Percentiles rank a stretch among this genome's conserved stretches.
Conservation (phyloP, 1,284 basidiomycete genomes). For the Trametes sp. region DNA sequence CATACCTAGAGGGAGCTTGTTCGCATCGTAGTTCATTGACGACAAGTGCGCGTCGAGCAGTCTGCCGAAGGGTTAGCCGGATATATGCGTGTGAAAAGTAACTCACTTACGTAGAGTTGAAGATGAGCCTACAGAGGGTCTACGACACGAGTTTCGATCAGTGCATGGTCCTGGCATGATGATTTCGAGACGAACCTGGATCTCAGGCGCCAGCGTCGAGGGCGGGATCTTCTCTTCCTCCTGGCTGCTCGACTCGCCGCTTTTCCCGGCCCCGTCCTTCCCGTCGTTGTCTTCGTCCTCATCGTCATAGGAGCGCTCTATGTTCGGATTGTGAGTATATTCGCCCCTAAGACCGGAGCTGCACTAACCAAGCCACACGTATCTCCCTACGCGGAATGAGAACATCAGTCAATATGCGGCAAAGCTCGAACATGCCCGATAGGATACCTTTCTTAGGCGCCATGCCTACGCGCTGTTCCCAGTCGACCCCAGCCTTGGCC, state of each 20-base stretch:
- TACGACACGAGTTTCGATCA: slow-evolving; percentile 29
- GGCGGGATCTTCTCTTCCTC: slow-evolving; percentile 58
- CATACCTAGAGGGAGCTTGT: slow-evolving; percentile 68
- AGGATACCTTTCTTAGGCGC: slow-evolving; percentile 56
- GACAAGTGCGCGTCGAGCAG: slow-evolving; percentile 64
- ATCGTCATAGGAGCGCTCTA: slow-evolving; percentile 62
- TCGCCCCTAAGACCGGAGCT: not conserved
- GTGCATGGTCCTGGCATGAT: not conserved
- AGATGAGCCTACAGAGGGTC: slow-evolving; percentile 63
- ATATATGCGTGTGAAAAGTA: not conserved
- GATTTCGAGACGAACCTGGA: slow-evolving; percentile 51
- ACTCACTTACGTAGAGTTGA: slow-evolving; percentile 54
- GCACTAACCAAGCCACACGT: slow-evolving; percentile 61
- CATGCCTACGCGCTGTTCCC: slow-evolving; percentile 65
- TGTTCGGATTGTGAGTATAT: not conserved
- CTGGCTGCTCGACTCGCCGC: slow-evolving; percentile 41
- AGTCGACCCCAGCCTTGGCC: slow-evolving; percentile 57
- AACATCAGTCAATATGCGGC: not conserved
- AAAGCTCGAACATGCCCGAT: not conserved
- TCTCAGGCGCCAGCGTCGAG: slow-evolving; percentile 51
- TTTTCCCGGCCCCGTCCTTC: slow-evolving; percentile 7
- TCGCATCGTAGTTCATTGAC: slow-evolving; percentile 77
- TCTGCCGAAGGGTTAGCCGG: slow-evolving; percentile 38
- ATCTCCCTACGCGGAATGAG: slow-evolving; percentile 54
- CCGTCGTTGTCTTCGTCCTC: slow-evolving; percentile 48